Conservation (phyloP, 2,329 filamentous ascomycete genomes). For the Colletotrichum tropicale region DNA sequence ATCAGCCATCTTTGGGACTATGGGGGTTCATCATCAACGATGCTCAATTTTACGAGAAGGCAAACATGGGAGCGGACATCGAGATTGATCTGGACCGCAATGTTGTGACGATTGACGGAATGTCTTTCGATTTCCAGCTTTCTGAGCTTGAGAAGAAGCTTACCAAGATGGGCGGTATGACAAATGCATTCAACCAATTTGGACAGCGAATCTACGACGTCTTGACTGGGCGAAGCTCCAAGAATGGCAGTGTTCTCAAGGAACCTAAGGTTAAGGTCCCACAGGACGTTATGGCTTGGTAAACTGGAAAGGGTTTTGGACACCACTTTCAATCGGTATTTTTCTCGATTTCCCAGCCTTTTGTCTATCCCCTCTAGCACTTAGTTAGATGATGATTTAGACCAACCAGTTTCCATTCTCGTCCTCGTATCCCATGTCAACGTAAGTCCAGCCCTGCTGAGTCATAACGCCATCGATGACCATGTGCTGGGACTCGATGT, state of each 20-base stretch:
- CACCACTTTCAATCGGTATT: neutral
- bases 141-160: constrained; percentile 43
- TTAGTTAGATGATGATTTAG: neutral
- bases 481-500: constrained; percentile 15
- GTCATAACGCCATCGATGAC: constrained; percentile 26
- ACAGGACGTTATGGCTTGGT: neutral
- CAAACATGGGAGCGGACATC: constrained; percentile 38
- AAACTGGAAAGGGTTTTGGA: neutral
- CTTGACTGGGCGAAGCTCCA: neutral
- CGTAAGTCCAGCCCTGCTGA: constrained; percentile 25
- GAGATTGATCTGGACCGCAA: constrained; percentile 34
- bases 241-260: neutral
- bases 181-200: constrained; percentile 41
- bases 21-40: constrained; percentile 45
- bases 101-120: constrained; percentile 21
- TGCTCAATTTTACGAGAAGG: constrained; percentile 38
- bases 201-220: constrained; percentile 29
- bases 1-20: constrained; percentile 48
- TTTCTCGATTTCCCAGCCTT: neutral
- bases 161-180: constrained; percentile 38
- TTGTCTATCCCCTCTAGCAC: neutral
- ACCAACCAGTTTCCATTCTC: constrained; percentile 29
- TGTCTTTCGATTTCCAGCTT: constrained; percentile 36
- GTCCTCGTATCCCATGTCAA: constrained; percentile 32
- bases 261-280: neutral